Evolutionary conservation across 371 early-diverging fungal species (phyloP), one percentile per base, ranked within the genome.

Genomic region (Apophysomyces variabilis): DNA sequence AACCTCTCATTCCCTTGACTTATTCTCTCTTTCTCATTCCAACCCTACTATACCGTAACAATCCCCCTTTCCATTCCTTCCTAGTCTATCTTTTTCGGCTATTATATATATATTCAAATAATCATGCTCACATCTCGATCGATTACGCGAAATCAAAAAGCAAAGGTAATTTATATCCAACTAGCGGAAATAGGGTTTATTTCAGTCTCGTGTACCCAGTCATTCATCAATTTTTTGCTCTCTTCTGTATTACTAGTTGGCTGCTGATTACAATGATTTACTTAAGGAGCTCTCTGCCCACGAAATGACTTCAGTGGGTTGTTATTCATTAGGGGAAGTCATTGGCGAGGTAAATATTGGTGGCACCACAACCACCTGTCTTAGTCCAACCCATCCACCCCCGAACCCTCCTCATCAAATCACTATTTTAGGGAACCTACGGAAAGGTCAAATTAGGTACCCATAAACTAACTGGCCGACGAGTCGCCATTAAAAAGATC

Each of bases 401-500:
- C 54, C 54, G 21, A 9, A 16, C 41, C 41, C 41, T 41, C 13
- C 41, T 41, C 41, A 41, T 11, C n/a, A 50, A 50, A n/a, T 61
- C 32, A 26, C 18, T 38, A 12, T 41, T 35, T 61, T 61, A 79
- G 92, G 95, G 95, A 37, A 87, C 90, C 18, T 95, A 88, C 78
- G 94, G 94, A 58, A 94, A 95, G 81, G 94, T 95, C 45, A 95
- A 93, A 72, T 79, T 92, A 12, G 95, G 89, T 35, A 79, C 68
- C 1, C 94, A 95, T 74, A 84, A 80, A 56, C 77, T 93, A 58
- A 94, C 94, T n/a, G 92, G 92, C 4, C 89, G 89, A 64, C 80
- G 87, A 64, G 95, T 94, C 18, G 96, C 95, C 8, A 83, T 95
- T 66, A 96, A 96, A 79, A 90, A 91, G 37, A 92, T 96, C 60